Base-by-base conservation (phyloP, 371 early-diverging fungal genomes). In the Rhizopus delemar region DNA sequence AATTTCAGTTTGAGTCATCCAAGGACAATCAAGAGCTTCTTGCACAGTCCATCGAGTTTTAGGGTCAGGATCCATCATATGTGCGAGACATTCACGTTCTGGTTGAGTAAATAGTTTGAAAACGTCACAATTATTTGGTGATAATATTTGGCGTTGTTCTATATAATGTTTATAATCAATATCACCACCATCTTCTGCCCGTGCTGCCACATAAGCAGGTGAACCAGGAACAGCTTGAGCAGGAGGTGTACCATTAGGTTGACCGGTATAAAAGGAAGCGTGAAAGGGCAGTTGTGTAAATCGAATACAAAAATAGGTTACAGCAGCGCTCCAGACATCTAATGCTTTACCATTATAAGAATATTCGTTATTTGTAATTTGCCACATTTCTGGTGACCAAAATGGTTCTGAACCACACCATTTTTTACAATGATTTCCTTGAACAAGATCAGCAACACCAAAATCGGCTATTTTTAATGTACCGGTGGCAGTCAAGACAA, bases 381-480 rank as follows among this genome's bases (percentile, higher is more conserved):
- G 60, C 73, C 73, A 75, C 64, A 78, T 66, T 80, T 94, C 95
- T 6, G 96, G 97, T 7, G 96, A 90, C 75, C 94, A 94, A 73
- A 94, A 96, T 5, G 93, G 93, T 41, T 85, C 88, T 12, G 90
- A 89, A 8, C 96, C 96, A 63, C 93, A 92, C 66, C 91, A 78
- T 28, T 94, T 92, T 46, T 78, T 78, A 43, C 91, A 93, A 49
- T 75, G 65, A 71, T 87, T 89, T 33, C 83, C 92, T 57, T 91
- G 81, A 72, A 96, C 94, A 3, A 97, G 94, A 41, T 93, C 92
- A 5, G 96, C 91, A 6, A 95, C 94, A 28, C 98, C 97, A 86
- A 98, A 99, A 77, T 99, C 98, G 16, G 96, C 94, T 68, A 98
- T 96, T 75, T 99, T 98, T 41, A 99, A 68, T n/a, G 86, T 87